These are phyloP conservation scores for Tubosaeta brunneosetosa DNA, from an alignment of 768 basidiomycete genomes.

Conservation along the genomic window DNA sequence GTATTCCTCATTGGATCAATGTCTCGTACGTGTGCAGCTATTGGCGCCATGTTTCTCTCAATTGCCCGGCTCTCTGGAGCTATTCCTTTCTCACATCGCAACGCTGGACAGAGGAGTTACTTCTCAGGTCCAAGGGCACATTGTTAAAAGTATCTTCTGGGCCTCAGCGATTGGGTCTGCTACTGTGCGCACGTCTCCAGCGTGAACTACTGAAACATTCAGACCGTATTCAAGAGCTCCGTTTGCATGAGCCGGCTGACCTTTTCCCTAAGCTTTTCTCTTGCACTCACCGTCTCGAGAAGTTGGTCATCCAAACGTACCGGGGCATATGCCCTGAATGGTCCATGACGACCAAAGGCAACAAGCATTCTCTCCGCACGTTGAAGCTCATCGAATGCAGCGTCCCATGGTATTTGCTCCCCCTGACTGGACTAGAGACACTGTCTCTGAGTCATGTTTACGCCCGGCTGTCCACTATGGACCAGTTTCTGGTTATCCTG, in stretches of 20 bases:
- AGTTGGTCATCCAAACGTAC: background rate
- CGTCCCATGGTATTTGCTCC: background rate
- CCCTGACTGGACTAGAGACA: conserved; percentile 25
- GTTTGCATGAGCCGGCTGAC: too few species aligned
- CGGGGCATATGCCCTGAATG: too few species aligned
- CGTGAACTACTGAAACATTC: background rate
- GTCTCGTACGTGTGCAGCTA: background rate
- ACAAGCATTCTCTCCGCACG: background rate
- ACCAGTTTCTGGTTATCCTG: conserved; percentile 31
- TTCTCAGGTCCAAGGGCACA: conserved; percentile 40
- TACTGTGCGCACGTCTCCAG: background rate
- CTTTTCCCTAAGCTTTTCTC: background rate
- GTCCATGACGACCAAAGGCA: background rate
- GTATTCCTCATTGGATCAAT: background rate
- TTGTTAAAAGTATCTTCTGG: conserved; percentile 9
- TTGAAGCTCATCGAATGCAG: background rate
- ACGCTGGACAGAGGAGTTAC: conserved; percentile 37
- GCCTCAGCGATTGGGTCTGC: too few species aligned
- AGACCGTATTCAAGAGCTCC: background rate
- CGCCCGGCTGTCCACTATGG: conserved; percentile 3
- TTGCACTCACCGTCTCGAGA: background rate
- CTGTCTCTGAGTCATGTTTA: conserved; percentile 29
- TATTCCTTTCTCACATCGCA: conserved; percentile 26
- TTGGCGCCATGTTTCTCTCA: background rate
- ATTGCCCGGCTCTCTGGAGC: background rate